These are phyloP conservation scores for Mycosphaerella arachidis DNA, from an alignment of 2,329 filamentous ascomycete species.

Conservation along the genomic window DNA sequence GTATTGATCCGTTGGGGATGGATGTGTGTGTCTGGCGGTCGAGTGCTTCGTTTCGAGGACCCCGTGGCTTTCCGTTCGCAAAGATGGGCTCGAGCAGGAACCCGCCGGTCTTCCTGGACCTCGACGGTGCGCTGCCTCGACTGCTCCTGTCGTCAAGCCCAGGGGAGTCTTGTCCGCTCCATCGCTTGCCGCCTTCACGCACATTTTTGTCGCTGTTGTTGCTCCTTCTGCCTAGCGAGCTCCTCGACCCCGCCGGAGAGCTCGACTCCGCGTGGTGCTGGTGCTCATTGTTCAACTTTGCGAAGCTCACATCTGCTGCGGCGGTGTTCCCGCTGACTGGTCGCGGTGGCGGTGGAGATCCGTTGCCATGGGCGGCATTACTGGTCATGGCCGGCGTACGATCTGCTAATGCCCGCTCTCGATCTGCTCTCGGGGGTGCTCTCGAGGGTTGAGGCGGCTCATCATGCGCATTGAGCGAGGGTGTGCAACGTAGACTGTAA, in stretches of 20 bases:
- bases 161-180: conserved; percentile 3
- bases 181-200: conserved; percentile 3
- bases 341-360: conserved; percentile 12
- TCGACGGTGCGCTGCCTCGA: conserved; percentile 12
- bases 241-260: conserved; percentile 25
- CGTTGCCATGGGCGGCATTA: conserved; percentile 8
- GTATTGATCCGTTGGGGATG: conserved; percentile 16
- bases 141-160: conserved; percentile 6
- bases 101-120: conserved; percentile 35
- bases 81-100: conserved; percentile 33
- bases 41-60: conserved; percentile 1
- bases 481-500: not conserved
- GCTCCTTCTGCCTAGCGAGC: conserved; percentile 16
- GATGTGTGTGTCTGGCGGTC: conserved; percentile 18
- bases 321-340: conserved; percentile 9
- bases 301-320: conserved; percentile 27
- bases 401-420: not conserved
- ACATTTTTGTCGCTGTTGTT: conserved; percentile 9
- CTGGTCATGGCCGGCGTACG: conserved; percentile 19
- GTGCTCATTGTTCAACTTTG: conserved; percentile 13
- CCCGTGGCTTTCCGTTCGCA: conserved; percentile 18
- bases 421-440: not conserved
- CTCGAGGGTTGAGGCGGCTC: not conserved
- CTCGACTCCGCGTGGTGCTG: conserved; percentile 25
- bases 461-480: not conserved